Evolutionary conservation across 495 filamentous ascomycete genomes (phyloP).

Genomic region (Daldinia bambusicola): DNA sequence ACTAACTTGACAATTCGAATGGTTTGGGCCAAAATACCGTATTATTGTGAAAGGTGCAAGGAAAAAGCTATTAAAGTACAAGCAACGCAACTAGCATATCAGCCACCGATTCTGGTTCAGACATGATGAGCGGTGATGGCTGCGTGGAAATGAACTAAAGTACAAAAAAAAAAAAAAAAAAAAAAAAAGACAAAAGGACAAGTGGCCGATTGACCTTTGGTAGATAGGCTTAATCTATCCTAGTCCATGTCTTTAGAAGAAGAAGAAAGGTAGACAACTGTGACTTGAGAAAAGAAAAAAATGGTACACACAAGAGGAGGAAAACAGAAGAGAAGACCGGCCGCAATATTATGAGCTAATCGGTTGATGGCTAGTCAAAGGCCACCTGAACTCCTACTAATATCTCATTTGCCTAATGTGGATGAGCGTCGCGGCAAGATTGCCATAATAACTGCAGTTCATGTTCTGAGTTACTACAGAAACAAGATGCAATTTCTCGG

Average conservation of each 20-base stretch:
- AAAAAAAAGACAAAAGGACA: conserved; percentile 1
- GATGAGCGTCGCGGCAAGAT: conserved; percentile 4
- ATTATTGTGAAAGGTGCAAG: not conserved
- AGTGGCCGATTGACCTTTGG: conserved; percentile 9
- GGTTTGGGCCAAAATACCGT: not conserved
- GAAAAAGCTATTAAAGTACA: not conserved
- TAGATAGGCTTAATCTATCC: conserved; percentile 32
- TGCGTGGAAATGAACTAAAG: not conserved
- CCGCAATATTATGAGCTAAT: not conserved
- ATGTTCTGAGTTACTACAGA: not conserved
- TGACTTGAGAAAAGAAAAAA: not conserved
- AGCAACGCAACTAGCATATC: conserved; percentile 4
- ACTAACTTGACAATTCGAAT: not conserved
- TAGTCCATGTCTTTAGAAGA: conserved; percentile 14
- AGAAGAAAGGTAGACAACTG: not conserved
- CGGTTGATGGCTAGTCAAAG: conserved; percentile 6
- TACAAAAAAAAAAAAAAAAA: not conserved
- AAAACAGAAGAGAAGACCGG: not conserved
- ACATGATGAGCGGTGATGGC: not conserved
- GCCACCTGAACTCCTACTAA: conserved; percentile 3
- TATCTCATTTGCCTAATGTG: conserved; percentile 5
- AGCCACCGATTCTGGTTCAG: not conserved
- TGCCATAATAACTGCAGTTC: not conserved
- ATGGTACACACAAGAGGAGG: not conserved
- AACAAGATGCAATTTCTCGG: not conserved